These are phyloP conservation scores for Euryodendron excelsum DNA, from an alignment of 148 eudicot genomes.

Conservation along the genomic window DNA sequence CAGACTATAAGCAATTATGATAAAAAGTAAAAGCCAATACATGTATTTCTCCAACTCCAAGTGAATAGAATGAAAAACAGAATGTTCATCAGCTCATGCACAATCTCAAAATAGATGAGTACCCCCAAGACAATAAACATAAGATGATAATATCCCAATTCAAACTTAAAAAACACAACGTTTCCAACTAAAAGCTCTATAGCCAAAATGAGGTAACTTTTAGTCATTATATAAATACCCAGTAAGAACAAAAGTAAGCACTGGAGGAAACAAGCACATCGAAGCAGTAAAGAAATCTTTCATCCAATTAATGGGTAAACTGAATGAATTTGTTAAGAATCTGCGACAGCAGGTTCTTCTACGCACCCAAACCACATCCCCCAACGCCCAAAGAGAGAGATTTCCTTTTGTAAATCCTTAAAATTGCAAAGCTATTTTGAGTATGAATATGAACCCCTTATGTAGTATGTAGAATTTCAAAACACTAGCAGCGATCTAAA, in stretches of 20 bases:
- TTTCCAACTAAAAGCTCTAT: neutral
- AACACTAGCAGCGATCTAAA: neutral
- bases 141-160: neutral
- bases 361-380: neutral
- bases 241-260: neutral
- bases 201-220: neutral
- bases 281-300: neutral
- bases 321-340: no score
- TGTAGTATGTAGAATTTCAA: neutral
- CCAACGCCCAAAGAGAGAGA: neutral
- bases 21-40: neutral
- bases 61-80: neutral
- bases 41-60: neutral
- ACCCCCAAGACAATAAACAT: neutral
- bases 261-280: neutral
- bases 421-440: neutral
- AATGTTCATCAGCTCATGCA: neutral
- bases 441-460: neutral
- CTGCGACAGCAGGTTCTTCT: neutral
- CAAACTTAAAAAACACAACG: neutral
- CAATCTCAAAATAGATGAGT: neutral
- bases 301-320: neutral
- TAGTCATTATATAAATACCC: neutral
- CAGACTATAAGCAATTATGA: neutral
- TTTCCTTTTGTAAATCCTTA: neutral